Conservation (phyloP, 78 protist genomes). For the Planoprotostelium fungivorum region DNA sequence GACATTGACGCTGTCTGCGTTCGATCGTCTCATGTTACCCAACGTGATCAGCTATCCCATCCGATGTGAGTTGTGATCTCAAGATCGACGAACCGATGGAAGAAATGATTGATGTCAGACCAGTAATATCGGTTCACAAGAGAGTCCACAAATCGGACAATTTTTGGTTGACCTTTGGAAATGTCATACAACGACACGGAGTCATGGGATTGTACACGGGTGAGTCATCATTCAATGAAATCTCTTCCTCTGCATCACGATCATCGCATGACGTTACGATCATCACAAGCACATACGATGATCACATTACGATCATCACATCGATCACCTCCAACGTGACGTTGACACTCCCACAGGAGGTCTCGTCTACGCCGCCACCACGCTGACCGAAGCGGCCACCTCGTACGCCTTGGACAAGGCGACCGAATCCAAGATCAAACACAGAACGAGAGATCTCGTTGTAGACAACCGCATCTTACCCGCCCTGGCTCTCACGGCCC, state of each 20-base stretch:
- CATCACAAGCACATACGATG: no score
- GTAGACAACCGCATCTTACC: neutral
- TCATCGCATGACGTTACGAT: no score
- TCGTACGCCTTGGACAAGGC: neutral
- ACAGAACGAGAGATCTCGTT: neutral
- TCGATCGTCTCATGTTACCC: neutral
- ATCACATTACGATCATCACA: no score
- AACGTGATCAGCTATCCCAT: neutral
- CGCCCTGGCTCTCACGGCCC: neutral
- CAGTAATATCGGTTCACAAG: neutral
- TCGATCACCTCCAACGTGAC: neutral
- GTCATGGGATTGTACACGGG: neutral
- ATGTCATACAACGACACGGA: neutral
- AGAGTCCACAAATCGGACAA: neutral
- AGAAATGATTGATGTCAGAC: no score
- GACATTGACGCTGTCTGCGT: neutral
- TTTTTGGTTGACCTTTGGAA: neutral
- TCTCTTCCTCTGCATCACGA: no score
- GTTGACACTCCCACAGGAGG: neutral
- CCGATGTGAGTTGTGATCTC: neutral
- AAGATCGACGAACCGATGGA: neutral
- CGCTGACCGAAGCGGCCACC: neutral
- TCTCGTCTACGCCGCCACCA: neutral
- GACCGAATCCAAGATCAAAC: neutral
- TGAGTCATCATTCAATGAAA: neutral